Evolutionary conservation across 2,329 filamentous ascomycete species (phyloP), one percentile per base, ranked within the genome.

Genomic region (Purpureocillium lavendulum): DNA sequence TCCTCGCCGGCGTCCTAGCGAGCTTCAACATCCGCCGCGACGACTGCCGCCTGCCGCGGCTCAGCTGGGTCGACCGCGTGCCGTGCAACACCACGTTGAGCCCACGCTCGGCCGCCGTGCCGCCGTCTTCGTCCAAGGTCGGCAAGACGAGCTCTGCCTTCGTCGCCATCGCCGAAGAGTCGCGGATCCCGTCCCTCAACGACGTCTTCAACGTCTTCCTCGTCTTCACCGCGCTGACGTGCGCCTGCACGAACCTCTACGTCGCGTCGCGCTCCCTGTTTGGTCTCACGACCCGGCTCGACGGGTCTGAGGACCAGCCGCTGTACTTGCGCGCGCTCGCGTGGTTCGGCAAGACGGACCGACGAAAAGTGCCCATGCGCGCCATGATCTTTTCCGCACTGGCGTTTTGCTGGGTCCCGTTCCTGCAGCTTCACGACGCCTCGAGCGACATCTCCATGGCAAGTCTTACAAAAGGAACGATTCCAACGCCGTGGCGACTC

Each of bases 371-470:
- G 7, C 62, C 64, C 1, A 50, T 62, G 36, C 51, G 59, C 2
- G 61, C 64, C 2, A 56, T 66, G 45, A 46, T 64, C 7, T 48
- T 64, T 15, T 65, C 64, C 2, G 55, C 60, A 2, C 35, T 62
- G 5, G 48, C 49, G n/a, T 65, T 67, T 37, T 51, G 54, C 39
- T 67, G 63, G 64, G 56, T 66, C 9, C 64, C 64, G 3, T 66
- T 66, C 35, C 41, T 66, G 15, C 59, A 63, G 35, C 51, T 66
- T 11, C 16, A 34, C 4, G 39, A 24, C 7, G 45, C 36, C 0
- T 36, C 32, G 10, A 21, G 16, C 13, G 26, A 17, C 14, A 35
- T 35, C 34, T 36, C 29, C 13, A 31, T 39, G 16, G 30, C 26
- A 28, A 35, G 35, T 35, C 6, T 18, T 30, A 21, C 21, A 26